phyloP scores from a whole-genome alignment of 1,284 basidiomycete species.

The Lignosus rhinocerotis region DNA sequence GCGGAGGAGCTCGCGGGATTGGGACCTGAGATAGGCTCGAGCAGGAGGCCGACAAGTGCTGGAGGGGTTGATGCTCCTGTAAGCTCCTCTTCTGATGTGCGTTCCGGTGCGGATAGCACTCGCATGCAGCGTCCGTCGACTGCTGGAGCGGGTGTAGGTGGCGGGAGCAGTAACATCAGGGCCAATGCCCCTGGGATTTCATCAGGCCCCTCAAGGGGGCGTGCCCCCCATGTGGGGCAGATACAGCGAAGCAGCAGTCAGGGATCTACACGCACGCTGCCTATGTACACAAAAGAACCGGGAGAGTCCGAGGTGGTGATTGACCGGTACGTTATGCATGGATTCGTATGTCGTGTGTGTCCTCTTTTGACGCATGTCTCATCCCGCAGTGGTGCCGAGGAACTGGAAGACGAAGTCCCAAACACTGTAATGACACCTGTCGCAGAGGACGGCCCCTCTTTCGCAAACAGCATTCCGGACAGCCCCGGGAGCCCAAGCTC shows the following conservation, averaged over 20 bases:
- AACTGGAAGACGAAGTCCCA: slow-evolving; percentile 20
- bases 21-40: background rate
- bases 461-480: background rate
- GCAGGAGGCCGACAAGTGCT: slow-evolving; percentile 1
- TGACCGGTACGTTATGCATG: slow-evolving; percentile 44
- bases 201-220: background rate
- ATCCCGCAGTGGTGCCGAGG: slow-evolving; percentile 14
- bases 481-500: background rate
- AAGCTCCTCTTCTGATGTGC: background rate
- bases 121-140: slow-evolving; percentile 5
- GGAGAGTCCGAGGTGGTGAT: slow-evolving; percentile 74
- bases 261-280: slow-evolving; percentile 67
- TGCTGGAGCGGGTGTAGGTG: background rate
- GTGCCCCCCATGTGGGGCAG: slow-evolving; percentile 4
- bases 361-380: background rate
- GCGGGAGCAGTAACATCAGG: background rate
- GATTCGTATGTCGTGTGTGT: background rate
- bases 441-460: slow-evolving; percentile 12
- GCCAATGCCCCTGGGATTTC: background rate
- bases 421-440: slow-evolving; percentile 22
- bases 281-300: slow-evolving; percentile 72
- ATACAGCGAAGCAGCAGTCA: slow-evolving; percentile 40
- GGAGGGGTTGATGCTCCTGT: background rate
- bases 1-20: slow-evolving; percentile 5
- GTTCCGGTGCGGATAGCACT: background rate